Percentiles rank a stretch among this genome's conserved stretches.
Conservation (phyloP, 306 rosid species). For the Rosa multiflora region DNA sequence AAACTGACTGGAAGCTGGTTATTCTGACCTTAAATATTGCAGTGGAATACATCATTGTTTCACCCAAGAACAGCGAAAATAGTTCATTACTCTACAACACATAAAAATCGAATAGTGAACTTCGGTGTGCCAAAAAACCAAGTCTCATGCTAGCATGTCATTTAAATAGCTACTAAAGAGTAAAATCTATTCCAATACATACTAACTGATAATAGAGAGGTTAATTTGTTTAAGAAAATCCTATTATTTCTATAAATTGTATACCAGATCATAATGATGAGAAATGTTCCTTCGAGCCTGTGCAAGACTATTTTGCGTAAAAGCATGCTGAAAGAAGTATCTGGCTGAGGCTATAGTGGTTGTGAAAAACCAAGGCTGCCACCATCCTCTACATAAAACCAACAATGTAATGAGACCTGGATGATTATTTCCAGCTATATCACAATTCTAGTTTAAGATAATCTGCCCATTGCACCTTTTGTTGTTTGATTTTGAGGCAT, state of each 20-base stretch:
- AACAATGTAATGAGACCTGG: not conserved
- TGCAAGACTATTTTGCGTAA: slow-evolving; percentile 73
- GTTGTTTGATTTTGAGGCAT: slow-evolving; percentile 44
- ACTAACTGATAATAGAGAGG: too few relatives aligned
- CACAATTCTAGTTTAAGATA: slow-evolving; percentile 1
- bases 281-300: slow-evolving; percentile 88
- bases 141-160: not conserved
- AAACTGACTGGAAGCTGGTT: not conserved
- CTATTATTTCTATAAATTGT: not conserved
- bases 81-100: slow-evolving; percentile 76
- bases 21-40: slow-evolving; percentile 77
- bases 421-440: not conserved
- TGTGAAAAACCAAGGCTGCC: slow-evolving; percentile 77
- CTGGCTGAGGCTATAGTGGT: slow-evolving; percentile 68
- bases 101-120: slow-evolving; percentile 22
- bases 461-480: slow-evolving; percentile 38
- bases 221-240: not conserved
- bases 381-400: slow-evolving; percentile 70
- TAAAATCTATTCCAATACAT: too few relatives aligned
- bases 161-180: too few relatives aligned
- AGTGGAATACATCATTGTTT: slow-evolving; percentile 79
- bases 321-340: slow-evolving; percentile 57
- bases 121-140: not conserved
- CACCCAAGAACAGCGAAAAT: slow-evolving; percentile 79
- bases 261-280: slow-evolving; percentile 84